Evolutionary conservation across 495 filamentous ascomycete genomes (phyloP), one percentile per base, ranked within the genome.

Genomic region (Penicillium nucicola): DNA sequence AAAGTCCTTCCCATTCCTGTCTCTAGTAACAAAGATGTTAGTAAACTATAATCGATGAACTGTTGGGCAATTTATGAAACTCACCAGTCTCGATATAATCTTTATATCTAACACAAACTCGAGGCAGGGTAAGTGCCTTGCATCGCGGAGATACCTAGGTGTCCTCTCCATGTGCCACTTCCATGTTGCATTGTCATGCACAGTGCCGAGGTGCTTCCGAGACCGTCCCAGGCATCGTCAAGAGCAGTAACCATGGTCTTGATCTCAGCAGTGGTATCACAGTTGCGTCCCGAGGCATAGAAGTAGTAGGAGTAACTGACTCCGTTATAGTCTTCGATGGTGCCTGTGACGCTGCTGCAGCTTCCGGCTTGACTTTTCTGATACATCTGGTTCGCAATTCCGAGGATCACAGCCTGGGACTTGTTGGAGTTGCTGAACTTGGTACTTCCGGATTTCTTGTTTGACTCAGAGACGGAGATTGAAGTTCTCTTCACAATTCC

Each of bases 231-330:
- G 12, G 42, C 42, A 13, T 45, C 42, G 15, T 45, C 42, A n/a
- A 45, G 42, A 33, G 42, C 42, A 32, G 7, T 4, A 8, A 33
- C 30, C 2, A 32, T 45, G 4, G 42, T 45, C 32, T 45, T 17
- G 30, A 22, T 22, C 13, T 45, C 31, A 35, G 42, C 42, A 17
- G 42, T 45, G 42, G 42, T 45, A 35, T 45, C 42, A 34, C 42
- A 45, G 32, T 45, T 45, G 6, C 42, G 14, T 7, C 42, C 42
- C 0, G 42, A 32, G 37, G 37, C 42, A 9, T 33, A 22, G 42
- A 35, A 45, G 42, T 45, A 45, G 23, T 45, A 45, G 30, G 7
- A 18, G 15, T 17, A 8, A 31, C n/a, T 35, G 31, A 35, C 30
- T 35, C 25, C 42, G 15, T 45, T 35, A 11, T 1, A 1, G 14